phyloP scores from a whole-genome alignment of 768 basidiomycete genomes.

The Hericium rajendrae region DNA sequence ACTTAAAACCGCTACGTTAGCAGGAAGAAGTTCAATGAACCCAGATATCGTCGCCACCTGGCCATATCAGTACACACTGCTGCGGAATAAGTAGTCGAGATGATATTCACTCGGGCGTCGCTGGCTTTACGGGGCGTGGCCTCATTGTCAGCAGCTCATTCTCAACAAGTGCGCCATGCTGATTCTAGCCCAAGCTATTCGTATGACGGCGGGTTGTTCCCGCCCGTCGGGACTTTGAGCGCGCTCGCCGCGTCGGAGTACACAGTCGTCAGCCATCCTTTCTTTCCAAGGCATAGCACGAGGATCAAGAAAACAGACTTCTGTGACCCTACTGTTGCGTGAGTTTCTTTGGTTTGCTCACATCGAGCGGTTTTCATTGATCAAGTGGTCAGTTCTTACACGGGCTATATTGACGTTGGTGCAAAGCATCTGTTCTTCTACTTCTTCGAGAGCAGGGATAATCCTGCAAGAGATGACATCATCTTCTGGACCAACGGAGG shows the following conservation, averaged over 20 bases:
- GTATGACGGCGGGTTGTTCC: background rate
- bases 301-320: conserved; percentile 33
- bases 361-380: background rate
- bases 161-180: background rate
- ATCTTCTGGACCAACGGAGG: conserved; percentile 31
- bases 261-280: conserved; percentile 31
- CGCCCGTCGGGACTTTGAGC: conserved; percentile 5
- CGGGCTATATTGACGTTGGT: conserved; percentile 59
- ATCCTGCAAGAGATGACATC: conserved; percentile 23
- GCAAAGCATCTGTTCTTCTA: conserved; percentile 64
- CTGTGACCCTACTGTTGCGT: conserved; percentile 23
- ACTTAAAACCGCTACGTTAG: too few relatives aligned
- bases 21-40: too few relatives aligned
- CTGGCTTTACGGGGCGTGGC: background rate
- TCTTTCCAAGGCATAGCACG: conserved; percentile 34
- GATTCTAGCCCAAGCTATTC: background rate
- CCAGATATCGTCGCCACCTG: too few relatives aligned
- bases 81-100: background rate
- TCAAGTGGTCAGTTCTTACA: conserved; percentile 35
- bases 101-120: background rate
- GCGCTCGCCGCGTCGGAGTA: conserved; percentile 24
- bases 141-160: background rate
- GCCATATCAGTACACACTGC: too few relatives aligned
- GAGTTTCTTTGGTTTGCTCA: background rate
- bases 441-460: conserved; percentile 37